Percentiles rank a stretch among this genome's conserved stretches.
These are phyloP conservation scores for Priceomyces castillae DNA, from an alignment of 805 yeast species.

Conservation along the genomic window DNA sequence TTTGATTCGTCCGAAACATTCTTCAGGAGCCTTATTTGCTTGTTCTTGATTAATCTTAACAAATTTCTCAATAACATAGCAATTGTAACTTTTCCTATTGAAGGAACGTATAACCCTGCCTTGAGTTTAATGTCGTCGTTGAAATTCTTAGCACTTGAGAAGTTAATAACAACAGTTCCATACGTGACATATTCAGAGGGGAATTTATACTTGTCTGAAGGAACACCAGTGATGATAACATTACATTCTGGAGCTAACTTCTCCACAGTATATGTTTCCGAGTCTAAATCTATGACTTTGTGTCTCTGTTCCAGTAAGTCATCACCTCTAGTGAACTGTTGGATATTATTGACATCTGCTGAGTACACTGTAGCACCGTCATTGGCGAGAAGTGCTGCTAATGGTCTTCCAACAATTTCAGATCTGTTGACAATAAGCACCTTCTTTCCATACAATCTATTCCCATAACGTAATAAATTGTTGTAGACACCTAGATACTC, in stretches of 20 bases:
- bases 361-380: slow-evolving; percentile 97
- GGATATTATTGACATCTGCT: slow-evolving; percentile 82
- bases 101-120: slow-evolving; percentile 92
- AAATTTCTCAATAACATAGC: slow-evolving; percentile 90
- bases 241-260: slow-evolving; percentile 74
- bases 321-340: slow-evolving; percentile 91
- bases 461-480: slow-evolving; percentile 77
- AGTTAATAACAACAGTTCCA: slow-evolving; percentile 90
- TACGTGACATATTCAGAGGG: slow-evolving; percentile 76
- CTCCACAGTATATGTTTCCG: slow-evolving; percentile 51
- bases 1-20: not conserved
- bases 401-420: slow-evolving; percentile 95
- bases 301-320: slow-evolving; percentile 81
- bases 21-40: slow-evolving; percentile 22
- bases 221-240: slow-evolving; percentile 95
- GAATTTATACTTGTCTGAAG: slow-evolving; percentile 77
- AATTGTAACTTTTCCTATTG: slow-evolving; percentile 94
- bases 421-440: slow-evolving; percentile 88
- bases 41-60: slow-evolving; percentile 75
- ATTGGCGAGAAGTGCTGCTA: slow-evolving; percentile 92
- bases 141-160: slow-evolving; percentile 86
- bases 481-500: slow-evolving; percentile 90
- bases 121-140: slow-evolving; percentile 74
- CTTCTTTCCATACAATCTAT: slow-evolving; percentile 89
- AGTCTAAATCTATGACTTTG: slow-evolving; percentile 59